Evolutionary conservation across 805 yeast species (phyloP).

Genomic region (Wickerhamomyces strasburgensis): DNA sequence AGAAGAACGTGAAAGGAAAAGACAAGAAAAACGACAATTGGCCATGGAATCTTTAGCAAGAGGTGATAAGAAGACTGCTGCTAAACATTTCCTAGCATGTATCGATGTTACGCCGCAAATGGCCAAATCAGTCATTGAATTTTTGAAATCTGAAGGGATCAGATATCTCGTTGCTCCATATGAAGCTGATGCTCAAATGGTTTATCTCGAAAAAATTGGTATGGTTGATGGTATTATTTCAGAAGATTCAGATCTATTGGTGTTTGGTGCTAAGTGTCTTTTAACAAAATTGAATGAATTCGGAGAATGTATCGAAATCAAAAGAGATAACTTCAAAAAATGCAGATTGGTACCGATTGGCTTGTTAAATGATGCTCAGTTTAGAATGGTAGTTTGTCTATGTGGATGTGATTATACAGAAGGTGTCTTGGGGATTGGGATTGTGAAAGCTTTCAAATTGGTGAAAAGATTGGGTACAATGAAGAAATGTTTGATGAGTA

Average conservation of each 20-base stretch:
- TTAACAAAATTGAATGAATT: slow-evolving; percentile 77
- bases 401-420: slow-evolving; percentile 97
- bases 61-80: slow-evolving; percentile 59
- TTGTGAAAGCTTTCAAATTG: slow-evolving; percentile 64
- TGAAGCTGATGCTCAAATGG: slow-evolving; percentile 98
- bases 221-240: slow-evolving; percentile 80
- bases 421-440: slow-evolving; percentile 79
- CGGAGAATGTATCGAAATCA: slow-evolving; percentile 66
- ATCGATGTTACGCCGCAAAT: slow-evolving; percentile 85
- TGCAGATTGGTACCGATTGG: slow-evolving; percentile 48
- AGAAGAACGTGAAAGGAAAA: slow-evolving; percentile 47
- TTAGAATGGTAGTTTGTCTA: slow-evolving; percentile 73
- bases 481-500: slow-evolving; percentile 50
- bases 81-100: slow-evolving; percentile 66
- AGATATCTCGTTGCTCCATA: slow-evolving; percentile 91
- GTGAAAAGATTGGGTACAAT: slow-evolving; percentile 47
- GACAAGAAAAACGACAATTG: slow-evolving; percentile 52
- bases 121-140: slow-evolving; percentile 82
- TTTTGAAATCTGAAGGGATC: slow-evolving; percentile 51
- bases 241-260: slow-evolving; percentile 89
- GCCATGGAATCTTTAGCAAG: slow-evolving; percentile 48
- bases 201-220: slow-evolving; percentile 71
- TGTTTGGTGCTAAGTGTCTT: slow-evolving; percentile 76
- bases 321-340: slow-evolving; percentile 47
- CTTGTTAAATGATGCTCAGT: slow-evolving; percentile 47